A percentile compares a stretch with the other conserved stretches of the same genome.
These are phyloP conservation scores for Hebeloma cylindrosporum DNA, from an alignment of 768 basidiomycete species.

Conservation along the genomic window DNA sequence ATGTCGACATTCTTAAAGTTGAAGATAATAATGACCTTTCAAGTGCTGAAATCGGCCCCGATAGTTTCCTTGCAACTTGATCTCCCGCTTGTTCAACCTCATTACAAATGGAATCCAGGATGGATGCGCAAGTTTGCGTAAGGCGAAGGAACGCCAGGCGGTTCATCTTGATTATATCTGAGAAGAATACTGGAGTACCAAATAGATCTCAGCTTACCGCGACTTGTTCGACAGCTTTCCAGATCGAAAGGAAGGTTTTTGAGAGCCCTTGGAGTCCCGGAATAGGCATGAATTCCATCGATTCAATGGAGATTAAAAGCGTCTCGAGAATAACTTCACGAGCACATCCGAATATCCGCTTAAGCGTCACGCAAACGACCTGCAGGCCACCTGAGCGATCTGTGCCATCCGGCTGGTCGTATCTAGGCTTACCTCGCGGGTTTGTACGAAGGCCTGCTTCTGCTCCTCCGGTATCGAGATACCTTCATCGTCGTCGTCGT, in stretches of 20 bases:
- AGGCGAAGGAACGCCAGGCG: constrained; percentile 60
- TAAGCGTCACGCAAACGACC: constrained; percentile 31
- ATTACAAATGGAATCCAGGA: constrained; percentile 53
- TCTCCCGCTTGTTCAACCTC: constrained; percentile 51
- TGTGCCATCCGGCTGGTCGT: too few species aligned
- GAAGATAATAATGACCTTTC: constrained; percentile 33
- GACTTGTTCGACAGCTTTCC: constrained; percentile 55
- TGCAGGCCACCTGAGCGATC: constrained; percentile 13
- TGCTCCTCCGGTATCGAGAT: constrained; percentile 31
- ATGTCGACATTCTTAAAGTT: not conserved
- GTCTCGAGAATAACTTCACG: constrained; percentile 36
- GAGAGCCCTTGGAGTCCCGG: constrained; percentile 50
- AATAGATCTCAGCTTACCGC: constrained; percentile 44
- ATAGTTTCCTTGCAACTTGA: constrained; percentile 42
- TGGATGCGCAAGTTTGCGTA: constrained; percentile 58
- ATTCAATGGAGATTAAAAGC: constrained; percentile 33
- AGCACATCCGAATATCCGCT: constrained; percentile 33
- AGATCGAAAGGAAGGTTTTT: constrained; percentile 48
- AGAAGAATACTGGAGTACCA: not conserved
- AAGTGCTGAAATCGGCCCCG: constrained; percentile 45
- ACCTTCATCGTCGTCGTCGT: constrained; percentile 18
- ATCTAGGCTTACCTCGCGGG: constrained; percentile 30
- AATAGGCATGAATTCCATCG: constrained; percentile 49
- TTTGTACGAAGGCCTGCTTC: constrained; percentile 33
- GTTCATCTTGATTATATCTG: constrained; percentile 45